Base-by-base conservation (phyloP, 208 protist genomes). In the Leptomonas seymouri region DNA sequence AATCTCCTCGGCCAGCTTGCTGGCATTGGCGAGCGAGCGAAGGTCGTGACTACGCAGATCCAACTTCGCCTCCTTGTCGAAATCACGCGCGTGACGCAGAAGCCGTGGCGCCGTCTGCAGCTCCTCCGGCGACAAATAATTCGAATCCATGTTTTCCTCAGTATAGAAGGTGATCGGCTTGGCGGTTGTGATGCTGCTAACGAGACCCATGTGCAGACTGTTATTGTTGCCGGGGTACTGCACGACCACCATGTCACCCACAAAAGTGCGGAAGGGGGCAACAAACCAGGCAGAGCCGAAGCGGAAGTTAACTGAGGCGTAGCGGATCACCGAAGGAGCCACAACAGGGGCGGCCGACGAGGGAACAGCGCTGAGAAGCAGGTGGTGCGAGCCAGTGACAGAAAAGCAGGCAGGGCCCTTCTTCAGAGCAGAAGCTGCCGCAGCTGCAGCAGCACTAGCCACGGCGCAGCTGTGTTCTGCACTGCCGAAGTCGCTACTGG, bases 241-340 rank as follows among this genome's bases (percentile, higher is more conserved):
- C 54, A 91, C 90, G 11, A 95, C 90, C 1, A 95, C 90, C 78
- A 93, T 91, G 61, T 95, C 90, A 8, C 90, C 90, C 0, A 77
- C 66, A 30, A 73, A 67, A 18, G 85, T 91, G 50, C 85, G 84
- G 69, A 95, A 95, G 25, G 90, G 90, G 2, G 90, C 90, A 3
- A 95, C 49, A 67, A 93, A 95, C 90, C 87, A 93, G n/a, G 87
- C 87, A 25, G 85, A 91, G 51, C 90, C 90, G 45, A 95, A 95
- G 61, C 87, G 86, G 65, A 95, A 95, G 78, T 95, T 89, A 8
- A 95, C 90, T 20, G 87, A 91, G 60, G 87, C 90, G 74, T 93
- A 95, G 55, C 86, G 90, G 27, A 88, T 57, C 7, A 84, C 59
- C 15, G 75, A 25, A 7, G 76, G 25, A 8, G 62, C 28, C 12